phyloP scores from a whole-genome alignment of 371 early-diverging fungal species.

The Lichtheimia corymbifera region DNA sequence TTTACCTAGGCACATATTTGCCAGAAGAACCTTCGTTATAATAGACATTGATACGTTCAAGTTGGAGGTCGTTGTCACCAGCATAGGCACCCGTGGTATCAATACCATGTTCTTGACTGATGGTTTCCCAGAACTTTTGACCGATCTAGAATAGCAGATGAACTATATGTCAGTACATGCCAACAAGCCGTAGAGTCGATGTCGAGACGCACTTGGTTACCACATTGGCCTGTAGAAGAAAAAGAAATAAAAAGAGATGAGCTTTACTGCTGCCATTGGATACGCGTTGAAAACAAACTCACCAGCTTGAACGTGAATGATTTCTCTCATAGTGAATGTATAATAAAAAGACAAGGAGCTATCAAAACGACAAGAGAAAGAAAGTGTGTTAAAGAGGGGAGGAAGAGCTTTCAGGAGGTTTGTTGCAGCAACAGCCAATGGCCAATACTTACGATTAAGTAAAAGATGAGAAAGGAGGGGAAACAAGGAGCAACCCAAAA shows the following conservation, averaged over 20 bases:
- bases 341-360: not conserved
- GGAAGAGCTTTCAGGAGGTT: not conserved
- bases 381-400: conserved; percentile 11
- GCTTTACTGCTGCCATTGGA: not conserved
- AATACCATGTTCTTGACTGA: conserved; percentile 92
- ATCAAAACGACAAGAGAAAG: conserved; percentile 8
- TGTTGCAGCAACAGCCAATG: not conserved
- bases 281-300: conserved; percentile 8
- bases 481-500: conserved; percentile 4
- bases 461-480: not conserved
- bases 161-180: conserved; percentile 46
- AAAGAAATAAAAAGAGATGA: conserved; percentile 1
- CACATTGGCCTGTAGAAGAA: conserved; percentile 77
- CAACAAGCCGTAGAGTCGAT: not conserved
- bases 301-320: conserved; percentile 98
- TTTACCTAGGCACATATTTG: conserved; percentile 80
- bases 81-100: conserved; percentile 73
- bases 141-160: conserved; percentile 68
- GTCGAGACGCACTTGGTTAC: conserved; percentile 63
- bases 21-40: conserved; percentile 91
- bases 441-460: not conserved
- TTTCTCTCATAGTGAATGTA: conserved; percentile 90
- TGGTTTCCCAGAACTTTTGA: conserved; percentile 94
- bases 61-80: conserved; percentile 87
- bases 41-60: conserved; percentile 96